phyloP scores from a whole-genome alignment of 225 moss, liverwort and hornwort genomes.

The Physcomitrium patens region DNA sequence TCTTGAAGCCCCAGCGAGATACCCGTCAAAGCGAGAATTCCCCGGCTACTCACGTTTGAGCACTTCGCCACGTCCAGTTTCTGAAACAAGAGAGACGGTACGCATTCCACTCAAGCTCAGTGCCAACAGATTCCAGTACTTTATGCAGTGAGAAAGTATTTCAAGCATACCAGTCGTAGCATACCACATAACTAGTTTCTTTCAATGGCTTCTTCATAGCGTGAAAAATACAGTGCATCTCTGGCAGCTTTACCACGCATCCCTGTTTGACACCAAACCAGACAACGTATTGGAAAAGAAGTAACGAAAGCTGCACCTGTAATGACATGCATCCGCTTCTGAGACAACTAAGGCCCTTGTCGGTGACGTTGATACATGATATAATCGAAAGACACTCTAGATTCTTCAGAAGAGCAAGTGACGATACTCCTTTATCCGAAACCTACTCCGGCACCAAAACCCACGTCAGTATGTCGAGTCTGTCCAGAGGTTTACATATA shows the following conservation, averaged over 20 bases:
- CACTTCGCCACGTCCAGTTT: conserved; percentile 60
- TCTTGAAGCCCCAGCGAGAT: conserved; percentile 50
- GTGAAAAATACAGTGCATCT: neutral
- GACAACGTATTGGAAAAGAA: conserved; percentile 6
- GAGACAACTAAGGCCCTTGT: conserved; percentile 57
- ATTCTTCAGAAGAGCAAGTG: conserved; percentile 51
- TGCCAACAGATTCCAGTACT: neutral
- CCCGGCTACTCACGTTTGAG: conserved; percentile 49
- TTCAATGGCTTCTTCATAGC: neutral
- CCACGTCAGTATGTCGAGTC: conserved; percentile 14
- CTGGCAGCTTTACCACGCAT: conserved; percentile 5
- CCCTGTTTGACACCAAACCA: neutral
- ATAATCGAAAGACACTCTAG: conserved; percentile 66
- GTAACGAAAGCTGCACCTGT: conserved; percentile 39
- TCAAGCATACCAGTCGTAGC: neutral
- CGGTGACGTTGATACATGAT: conserved; percentile 75
- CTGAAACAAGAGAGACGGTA: conserved; percentile 27
- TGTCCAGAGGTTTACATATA: neutral
- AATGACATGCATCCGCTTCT: conserved; percentile 52
- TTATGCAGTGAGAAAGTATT: neutral
- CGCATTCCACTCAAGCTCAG: conserved; percentile 14
- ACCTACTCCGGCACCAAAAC: conserved; percentile 49
- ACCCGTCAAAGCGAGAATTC: conserved; percentile 50
- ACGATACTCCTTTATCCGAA: conserved; percentile 53
- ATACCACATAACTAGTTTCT: neutral